Evolutionary conservation across 2,329 filamentous ascomycete genomes (phyloP), one percentile per base, ranked within the genome.

Genomic region (Penicillium sp.): DNA sequence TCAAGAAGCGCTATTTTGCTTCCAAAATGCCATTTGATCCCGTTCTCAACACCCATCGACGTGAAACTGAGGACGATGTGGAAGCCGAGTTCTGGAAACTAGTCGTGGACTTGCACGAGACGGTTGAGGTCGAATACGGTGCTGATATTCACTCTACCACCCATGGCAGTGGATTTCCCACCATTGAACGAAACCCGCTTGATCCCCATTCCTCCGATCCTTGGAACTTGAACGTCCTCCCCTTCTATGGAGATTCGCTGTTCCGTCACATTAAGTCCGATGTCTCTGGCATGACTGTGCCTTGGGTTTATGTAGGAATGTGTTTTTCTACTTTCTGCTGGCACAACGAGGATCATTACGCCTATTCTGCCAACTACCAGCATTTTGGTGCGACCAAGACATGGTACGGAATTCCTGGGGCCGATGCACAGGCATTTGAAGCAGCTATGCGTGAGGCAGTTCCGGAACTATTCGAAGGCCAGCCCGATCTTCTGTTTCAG

Each of bases 291-390:
- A 99, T 99, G 95, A 99, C 95, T 0, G 93, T 99, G 8, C 95
- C 95, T 0, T 99, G 95, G 95, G 86, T 99, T 3, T 99, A 99
- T 70, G 95, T 99, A 4, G 95, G 95, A 60, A 99, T 99, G 95
- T 96, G 96, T 39, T 99, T 99, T 73, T 99, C 95, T 0, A 98
- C 95, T 0, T 99, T 99, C 70, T 99, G 95, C 75, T 99, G 95
- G 95, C 95, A 99, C 73, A 97, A 96, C 62, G 95, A 99, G 70
- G 95, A 99, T 69, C 95, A 99, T 70, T 97, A 96, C 71, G 89
- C 95, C 2, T 99, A 98, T 72, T 99, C 95, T 0, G 90, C 95
- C 52, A 99, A 99, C 65, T 99, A 98, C 68, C 95, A 99, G 73
- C 95, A 99, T 68, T 96, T 99, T 68, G 95, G 95, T 10, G 92